phyloP scores from a whole-genome alignment of 2,329 filamentous ascomycete species.

The Macrophomina phaseolina region DNA sequence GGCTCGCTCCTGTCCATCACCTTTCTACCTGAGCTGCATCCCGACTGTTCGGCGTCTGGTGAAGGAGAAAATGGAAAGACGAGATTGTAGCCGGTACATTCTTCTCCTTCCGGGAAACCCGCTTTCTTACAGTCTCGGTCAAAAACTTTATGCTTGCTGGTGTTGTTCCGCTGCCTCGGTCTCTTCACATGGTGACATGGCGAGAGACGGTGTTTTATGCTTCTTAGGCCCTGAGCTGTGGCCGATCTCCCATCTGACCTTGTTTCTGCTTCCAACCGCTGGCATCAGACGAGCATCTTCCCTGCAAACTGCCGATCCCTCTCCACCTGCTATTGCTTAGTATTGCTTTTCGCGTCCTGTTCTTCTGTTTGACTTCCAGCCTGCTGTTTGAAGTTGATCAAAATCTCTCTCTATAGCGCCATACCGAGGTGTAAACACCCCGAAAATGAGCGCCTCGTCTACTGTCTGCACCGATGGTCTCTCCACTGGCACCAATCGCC shows the following conservation, averaged over 20 bases:
- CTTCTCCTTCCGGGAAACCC: not conserved
- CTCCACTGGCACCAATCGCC: not conserved
- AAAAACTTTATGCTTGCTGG: not conserved
- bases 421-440: not conserved
- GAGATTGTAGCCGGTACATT: too few relatives aligned
- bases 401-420: not conserved
- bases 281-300: constrained; percentile 15
- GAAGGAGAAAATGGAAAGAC: too few relatives aligned
- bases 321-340: not conserved
- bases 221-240: constrained; percentile 3
- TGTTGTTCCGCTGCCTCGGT: not conserved
- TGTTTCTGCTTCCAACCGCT: not conserved
- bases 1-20: not conserved
- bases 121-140: not conserved
- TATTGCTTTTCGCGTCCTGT: constrained; percentile 15
- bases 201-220: not conserved
- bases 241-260: constrained; percentile 5
- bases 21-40: not conserved
- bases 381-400: constrained; percentile 12
- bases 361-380: constrained; percentile 11
- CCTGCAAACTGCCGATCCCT: constrained; percentile 5
- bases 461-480: not conserved
- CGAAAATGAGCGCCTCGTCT: not conserved
- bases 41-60: too few relatives aligned
- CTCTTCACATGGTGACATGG: not conserved